Conservation (phyloP, 192 early-diverging fungal species). For the Rhizoclosmatium globosum region DNA sequence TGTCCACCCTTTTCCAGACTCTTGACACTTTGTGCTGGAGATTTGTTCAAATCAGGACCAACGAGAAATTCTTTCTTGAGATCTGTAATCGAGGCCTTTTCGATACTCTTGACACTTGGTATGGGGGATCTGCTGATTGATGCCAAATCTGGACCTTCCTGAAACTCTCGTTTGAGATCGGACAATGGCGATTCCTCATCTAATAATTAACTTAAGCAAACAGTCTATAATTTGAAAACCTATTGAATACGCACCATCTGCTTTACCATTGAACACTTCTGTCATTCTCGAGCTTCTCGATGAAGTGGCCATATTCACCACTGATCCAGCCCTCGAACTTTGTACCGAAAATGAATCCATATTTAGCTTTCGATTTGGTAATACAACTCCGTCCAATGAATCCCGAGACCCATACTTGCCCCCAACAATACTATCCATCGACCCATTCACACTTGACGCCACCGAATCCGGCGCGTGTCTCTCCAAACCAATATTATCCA, state of each 20-base stretch:
- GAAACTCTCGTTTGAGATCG: background rate
- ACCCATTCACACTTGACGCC: background rate
- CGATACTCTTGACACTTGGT: background rate
- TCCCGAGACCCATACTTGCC: background rate
- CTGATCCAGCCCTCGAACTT: background rate
- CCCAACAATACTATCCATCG: background rate
- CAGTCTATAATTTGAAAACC: background rate
- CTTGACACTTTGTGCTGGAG: background rate
- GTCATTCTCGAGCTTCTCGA: background rate
- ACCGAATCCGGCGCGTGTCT: background rate
- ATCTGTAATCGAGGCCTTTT: background rate
- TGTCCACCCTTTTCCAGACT: background rate
- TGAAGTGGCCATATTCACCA: background rate
- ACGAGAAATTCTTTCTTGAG: conserved; percentile 6
- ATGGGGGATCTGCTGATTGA: background rate
- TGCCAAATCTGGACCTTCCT: background rate
- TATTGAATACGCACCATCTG: background rate
- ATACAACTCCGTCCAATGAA: background rate
- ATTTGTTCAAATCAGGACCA: conserved; percentile 4
- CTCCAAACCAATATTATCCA: background rate
- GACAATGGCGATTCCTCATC: background rate
- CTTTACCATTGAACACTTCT: background rate
- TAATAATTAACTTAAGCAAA: background rate
- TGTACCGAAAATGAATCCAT: background rate
- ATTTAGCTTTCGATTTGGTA: background rate